Evolutionary conservation across 495 filamentous ascomycete species (phyloP).

Genomic region (Penicillium goetzii): DNA sequence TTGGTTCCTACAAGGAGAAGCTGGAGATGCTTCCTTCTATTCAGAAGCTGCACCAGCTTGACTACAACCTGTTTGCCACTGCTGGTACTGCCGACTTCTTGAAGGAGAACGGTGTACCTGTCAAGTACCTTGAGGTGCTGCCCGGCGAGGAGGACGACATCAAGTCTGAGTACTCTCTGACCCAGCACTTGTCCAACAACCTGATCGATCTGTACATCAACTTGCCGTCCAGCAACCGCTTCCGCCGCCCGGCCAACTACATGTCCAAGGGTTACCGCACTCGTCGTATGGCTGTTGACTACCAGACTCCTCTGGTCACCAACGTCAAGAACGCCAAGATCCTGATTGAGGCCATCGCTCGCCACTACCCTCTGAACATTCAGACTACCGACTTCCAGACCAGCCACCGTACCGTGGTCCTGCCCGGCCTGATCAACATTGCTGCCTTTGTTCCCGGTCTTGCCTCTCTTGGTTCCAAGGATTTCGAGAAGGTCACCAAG

Average conservation of each 20-base stretch:
- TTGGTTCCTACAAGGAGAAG: slow-evolving; percentile 97
- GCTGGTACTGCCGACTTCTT: slow-evolving; percentile 95
- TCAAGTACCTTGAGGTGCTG: slow-evolving; percentile 89
- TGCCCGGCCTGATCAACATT: slow-evolving; percentile 79
- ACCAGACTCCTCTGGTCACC: slow-evolving; percentile 94
- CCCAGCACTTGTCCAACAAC: slow-evolving; percentile 93
- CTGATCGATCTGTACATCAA: slow-evolving; percentile 99
- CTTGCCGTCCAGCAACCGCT: slow-evolving; percentile 94
- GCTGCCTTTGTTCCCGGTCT: slow-evolving; percentile 80
- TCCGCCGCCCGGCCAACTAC: slow-evolving; percentile 93
- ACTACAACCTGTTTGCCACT: slow-evolving; percentile 94
- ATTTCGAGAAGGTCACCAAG: slow-evolving; percentile 72
- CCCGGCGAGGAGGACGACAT: slow-evolving; percentile 71
- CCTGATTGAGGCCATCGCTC: slow-evolving; percentile 88
- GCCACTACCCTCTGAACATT: slow-evolving; percentile 82
- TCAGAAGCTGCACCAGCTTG: slow-evolving; percentile 80
- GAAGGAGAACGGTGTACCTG: slow-evolving; percentile 84
- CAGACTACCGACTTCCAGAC: slow-evolving; percentile 86
- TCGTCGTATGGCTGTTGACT: slow-evolving; percentile 96
- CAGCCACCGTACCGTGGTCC: slow-evolving; percentile 74
- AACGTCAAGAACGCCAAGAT: slow-evolving; percentile 99
- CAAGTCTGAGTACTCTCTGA: slow-evolving; percentile 94
- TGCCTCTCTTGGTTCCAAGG: slow-evolving; percentile 62
- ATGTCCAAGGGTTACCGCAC: slow-evolving; percentile 97
- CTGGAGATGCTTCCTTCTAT: slow-evolving; percentile 95